Conservation (phyloP, 352 stramenopile genomes). For the Pythium sp. region DNA sequence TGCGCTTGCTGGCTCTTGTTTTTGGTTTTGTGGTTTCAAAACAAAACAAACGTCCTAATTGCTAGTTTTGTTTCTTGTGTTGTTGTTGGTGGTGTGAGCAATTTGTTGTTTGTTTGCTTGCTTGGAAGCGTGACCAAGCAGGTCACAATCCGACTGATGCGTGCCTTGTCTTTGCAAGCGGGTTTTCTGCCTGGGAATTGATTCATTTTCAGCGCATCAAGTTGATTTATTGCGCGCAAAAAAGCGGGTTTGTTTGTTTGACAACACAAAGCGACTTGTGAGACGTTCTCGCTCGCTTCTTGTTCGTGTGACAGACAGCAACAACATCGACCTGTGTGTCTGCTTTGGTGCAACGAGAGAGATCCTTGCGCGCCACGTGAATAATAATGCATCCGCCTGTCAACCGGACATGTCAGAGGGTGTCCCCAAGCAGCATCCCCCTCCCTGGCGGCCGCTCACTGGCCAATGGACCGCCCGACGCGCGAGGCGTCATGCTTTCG, state of each 20-base stretch:
- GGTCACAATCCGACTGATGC: background rate
- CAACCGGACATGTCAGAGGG: background rate
- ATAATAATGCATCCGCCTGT: background rate
- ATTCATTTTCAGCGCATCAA: conserved; percentile 13
- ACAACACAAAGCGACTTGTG: background rate
- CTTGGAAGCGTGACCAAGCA: background rate
- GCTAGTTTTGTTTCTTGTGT: background rate
- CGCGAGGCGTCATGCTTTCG: conserved; percentile 8
- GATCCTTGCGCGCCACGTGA: conserved; percentile 8
- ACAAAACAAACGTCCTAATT: background rate
- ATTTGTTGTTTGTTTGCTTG: background rate
- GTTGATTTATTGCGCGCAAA: conserved; percentile 12
- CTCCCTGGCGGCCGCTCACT: conserved; percentile 12
- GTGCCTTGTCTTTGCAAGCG: conserved; percentile 12
- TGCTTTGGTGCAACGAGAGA: background rate
- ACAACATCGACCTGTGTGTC: background rate
- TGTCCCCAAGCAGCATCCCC: background rate
- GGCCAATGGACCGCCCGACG: conserved; percentile 11
- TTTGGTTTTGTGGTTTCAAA: background rate
- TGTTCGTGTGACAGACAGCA: conserved; percentile 1
- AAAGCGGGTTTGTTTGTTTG: conserved; percentile 8
- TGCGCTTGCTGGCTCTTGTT: background rate
- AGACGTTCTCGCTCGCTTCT: background rate
- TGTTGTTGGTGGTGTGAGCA: background rate
- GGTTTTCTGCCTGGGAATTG: conserved; percentile 11